Conservation (phyloP, 192 early-diverging fungal species). For the Thamnidium elegans region DNA sequence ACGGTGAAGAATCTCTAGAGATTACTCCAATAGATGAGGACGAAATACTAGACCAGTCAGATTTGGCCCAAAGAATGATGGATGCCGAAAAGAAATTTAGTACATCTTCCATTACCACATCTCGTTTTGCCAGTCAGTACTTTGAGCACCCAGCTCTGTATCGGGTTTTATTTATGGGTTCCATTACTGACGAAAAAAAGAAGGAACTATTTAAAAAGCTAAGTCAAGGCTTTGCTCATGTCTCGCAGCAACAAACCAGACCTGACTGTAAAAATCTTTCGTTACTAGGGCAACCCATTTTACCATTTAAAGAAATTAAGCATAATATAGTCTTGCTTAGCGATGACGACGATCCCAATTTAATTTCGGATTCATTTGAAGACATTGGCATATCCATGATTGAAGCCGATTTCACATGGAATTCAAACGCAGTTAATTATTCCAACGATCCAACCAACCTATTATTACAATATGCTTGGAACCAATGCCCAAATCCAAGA, state of each 20-base stretch:
- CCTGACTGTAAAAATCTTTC: background rate
- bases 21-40: background rate
- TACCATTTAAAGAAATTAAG: conserved; percentile 23
- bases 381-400: conserved; percentile 34
- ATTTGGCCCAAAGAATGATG: background rate
- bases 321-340: conserved; percentile 23
- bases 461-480: conserved; percentile 3
- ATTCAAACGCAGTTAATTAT: conserved; percentile 1
- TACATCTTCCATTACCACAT: background rate
- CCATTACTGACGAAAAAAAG: conserved; percentile 19
- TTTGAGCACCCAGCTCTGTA: conserved; percentile 15
- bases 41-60: background rate
- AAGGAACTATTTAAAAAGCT: conserved; percentile 29
- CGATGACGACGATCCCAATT: conserved; percentile 1
- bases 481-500: background rate
- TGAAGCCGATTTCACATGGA: conserved; percentile 36
- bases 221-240: conserved; percentile 19
- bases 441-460: background rate
- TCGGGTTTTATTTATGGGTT: conserved; percentile 32
- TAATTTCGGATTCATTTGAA: conserved; percentile 20
- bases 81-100: background rate
- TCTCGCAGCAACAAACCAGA: background rate
- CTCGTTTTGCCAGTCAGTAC: background rate
- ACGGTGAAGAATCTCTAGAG: conserved; percentile 2
- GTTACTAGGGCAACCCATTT: background rate